Conservation (phyloP, 202 grass and related monocot genomes). For the Setaria italica region DNA sequence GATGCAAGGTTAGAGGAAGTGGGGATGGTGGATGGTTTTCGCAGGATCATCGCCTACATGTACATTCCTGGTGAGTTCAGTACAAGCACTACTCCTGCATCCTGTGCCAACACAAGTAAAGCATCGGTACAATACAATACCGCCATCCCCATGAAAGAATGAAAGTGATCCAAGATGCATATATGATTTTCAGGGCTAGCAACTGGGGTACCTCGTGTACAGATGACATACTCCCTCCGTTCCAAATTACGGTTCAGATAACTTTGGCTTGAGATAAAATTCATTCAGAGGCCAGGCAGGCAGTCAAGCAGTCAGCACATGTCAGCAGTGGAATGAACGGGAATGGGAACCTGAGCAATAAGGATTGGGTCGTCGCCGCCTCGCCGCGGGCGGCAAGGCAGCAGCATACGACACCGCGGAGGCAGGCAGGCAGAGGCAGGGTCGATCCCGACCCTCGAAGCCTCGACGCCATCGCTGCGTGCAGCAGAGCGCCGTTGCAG, state of each 20-base stretch:
- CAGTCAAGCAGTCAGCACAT: background rate
- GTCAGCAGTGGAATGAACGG: background rate
- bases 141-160: background rate
- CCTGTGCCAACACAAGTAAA: background rate
- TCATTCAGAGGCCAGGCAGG: background rate
- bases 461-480: background rate
- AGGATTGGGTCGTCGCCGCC: too few species aligned
- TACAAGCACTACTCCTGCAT: background rate
- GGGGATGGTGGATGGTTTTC: slow-evolving; percentile 55
- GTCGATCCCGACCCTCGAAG: too few species aligned
- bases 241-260: too few species aligned
- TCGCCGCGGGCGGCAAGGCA: too few species aligned
- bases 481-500: background rate
- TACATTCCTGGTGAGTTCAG: slow-evolving; percentile 40
- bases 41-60: slow-evolving; percentile 75
- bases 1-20: slow-evolving; percentile 67
- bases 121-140: background rate
- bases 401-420: too few species aligned
- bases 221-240: background rate
- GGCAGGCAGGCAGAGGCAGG: too few species aligned
- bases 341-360: background rate
- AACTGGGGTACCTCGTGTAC: slow-evolving; percentile 72
- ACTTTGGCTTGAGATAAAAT: background rate
- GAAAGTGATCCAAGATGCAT: background rate
- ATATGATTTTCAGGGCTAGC: slow-evolving; percentile 66